Evolutionary conservation across 208 protist species (phyloP).

Genomic region (Herpetomonas samuelpessoai): DNA sequence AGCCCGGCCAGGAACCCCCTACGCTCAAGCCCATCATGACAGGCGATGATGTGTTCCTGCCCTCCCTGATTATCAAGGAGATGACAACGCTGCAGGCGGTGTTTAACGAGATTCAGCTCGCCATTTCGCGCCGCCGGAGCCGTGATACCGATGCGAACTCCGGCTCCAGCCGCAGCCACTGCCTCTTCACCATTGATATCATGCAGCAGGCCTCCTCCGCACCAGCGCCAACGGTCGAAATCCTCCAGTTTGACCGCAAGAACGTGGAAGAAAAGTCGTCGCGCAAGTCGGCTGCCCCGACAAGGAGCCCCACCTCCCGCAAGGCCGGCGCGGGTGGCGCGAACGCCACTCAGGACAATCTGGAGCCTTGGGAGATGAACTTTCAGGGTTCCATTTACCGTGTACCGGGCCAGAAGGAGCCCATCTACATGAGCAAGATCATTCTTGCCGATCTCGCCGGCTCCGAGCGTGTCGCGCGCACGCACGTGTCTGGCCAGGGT

Average conservation of each 20-base stretch:
- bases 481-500: slow-evolving; percentile 61
- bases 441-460: slow-evolving; percentile 93
- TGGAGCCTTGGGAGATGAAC: slow-evolving; percentile 56
- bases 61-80: slow-evolving; percentile 61
- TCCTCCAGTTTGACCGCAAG: slow-evolving; percentile 34
- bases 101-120: slow-evolving; percentile 71
- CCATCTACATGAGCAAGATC: slow-evolving; percentile 81
- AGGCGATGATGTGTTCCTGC: slow-evolving; percentile 62
- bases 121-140: slow-evolving; percentile 57
- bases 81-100: slow-evolving; percentile 64
- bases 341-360: slow-evolving; percentile 12
- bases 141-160: slow-evolving; percentile 88
- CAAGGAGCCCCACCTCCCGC: slow-evolving; percentile 10
- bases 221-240: slow-evolving; percentile 48
- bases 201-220: slow-evolving; percentile 75
- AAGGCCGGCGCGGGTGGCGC: slow-evolving; percentile 5
- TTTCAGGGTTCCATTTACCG: slow-evolving; percentile 71
- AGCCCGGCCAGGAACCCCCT: slow-evolving; percentile 43
- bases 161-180: slow-evolving; percentile 88
- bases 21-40: slow-evolving; percentile 80
- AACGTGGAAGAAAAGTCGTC: slow-evolving; percentile 19
- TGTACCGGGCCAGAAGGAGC: slow-evolving; percentile 70
- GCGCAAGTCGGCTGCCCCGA: neutral
- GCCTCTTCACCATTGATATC: slow-evolving; percentile 90
- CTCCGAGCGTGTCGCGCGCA: slow-evolving; percentile 77